Evolutionary conservation across 148 eudicot genomes (phyloP).

Genomic region (Beta vulgaris): DNA sequence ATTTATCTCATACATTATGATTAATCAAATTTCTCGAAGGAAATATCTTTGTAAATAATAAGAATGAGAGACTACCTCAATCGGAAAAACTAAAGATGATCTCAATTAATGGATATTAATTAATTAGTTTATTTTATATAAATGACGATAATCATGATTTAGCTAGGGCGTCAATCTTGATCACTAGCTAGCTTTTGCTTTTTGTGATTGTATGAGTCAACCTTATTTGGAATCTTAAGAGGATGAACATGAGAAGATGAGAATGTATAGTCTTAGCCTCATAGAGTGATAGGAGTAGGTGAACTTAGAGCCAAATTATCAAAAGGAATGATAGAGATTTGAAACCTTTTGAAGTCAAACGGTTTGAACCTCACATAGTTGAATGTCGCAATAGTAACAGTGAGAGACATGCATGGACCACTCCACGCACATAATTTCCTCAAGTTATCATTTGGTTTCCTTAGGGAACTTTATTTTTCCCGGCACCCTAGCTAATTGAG

Average conservation of each 20-base stretch:
- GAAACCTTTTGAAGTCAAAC: not conserved
- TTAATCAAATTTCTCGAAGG: too few species aligned
- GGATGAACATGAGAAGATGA: not conserved
- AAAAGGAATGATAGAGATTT: not conserved
- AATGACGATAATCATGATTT: too few species aligned
- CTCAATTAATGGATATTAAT: too few species aligned
- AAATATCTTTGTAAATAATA: too few species aligned
- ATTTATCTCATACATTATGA: too few species aligned
- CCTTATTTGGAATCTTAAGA: not conserved
- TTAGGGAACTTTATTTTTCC: too few species aligned
- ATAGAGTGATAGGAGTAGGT: not conserved
- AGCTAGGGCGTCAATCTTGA: not conserved
- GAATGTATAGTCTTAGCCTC: not conserved
- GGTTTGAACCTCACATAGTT: constrained; percentile 1
- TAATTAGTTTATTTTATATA: too few species aligned
- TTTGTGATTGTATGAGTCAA: not conserved
- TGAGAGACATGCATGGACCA: not conserved
- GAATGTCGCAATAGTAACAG: not conserved
- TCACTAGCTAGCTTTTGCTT: not conserved
- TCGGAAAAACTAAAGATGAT: too few species aligned
- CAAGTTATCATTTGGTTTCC: not conserved
- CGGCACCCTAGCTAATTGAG: too few species aligned
- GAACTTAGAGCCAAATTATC: not conserved
- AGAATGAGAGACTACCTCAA: too few species aligned
- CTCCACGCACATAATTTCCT: too few species aligned